phyloP scores from a whole-genome alignment of 495 filamentous ascomycete species.

The Lophiotrema nucula region DNA sequence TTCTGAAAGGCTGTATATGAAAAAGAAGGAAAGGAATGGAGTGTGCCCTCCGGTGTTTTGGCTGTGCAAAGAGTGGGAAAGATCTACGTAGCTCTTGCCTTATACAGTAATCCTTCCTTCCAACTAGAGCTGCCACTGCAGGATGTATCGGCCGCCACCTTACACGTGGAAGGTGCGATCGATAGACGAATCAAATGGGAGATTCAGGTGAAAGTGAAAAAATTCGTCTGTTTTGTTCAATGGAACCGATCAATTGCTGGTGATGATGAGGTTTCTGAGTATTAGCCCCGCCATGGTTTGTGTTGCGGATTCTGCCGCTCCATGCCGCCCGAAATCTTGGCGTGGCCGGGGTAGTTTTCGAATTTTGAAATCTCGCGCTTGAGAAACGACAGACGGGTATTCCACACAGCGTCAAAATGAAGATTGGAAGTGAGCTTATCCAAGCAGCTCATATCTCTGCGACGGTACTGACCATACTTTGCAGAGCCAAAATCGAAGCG shows the following conservation, averaged over 20 bases:
- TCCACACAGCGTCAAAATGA: constrained; percentile 18
- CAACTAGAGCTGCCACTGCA: neutral
- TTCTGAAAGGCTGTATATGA: no score
- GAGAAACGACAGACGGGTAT: neutral
- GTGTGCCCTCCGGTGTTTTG: no score
- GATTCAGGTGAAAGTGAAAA: no score
- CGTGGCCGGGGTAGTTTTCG: neutral
- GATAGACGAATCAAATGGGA: no score
- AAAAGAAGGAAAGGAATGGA: no score
- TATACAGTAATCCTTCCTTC: constrained; percentile 3
- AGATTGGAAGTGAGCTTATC: constrained; percentile 37
- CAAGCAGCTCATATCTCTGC: neutral
- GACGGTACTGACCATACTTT: neutral
- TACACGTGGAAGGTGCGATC: no score
- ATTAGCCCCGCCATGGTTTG: no score
- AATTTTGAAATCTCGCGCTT: neutral
- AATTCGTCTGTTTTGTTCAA: no score
- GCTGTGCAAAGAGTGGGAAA: no score
- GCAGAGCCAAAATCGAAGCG: constrained; percentile 94
- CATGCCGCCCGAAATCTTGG: constrained; percentile 9
- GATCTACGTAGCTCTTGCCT: neutral
- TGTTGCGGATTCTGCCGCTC: neutral
- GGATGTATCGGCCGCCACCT: neutral
- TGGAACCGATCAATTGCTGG: no score
- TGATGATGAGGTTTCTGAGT: no score